A percentile compares a stretch with the other conserved stretches of the same genome.
phyloP scores from a whole-genome alignment of 768 basidiomycete species.

The Steccherinum ochraceum region DNA sequence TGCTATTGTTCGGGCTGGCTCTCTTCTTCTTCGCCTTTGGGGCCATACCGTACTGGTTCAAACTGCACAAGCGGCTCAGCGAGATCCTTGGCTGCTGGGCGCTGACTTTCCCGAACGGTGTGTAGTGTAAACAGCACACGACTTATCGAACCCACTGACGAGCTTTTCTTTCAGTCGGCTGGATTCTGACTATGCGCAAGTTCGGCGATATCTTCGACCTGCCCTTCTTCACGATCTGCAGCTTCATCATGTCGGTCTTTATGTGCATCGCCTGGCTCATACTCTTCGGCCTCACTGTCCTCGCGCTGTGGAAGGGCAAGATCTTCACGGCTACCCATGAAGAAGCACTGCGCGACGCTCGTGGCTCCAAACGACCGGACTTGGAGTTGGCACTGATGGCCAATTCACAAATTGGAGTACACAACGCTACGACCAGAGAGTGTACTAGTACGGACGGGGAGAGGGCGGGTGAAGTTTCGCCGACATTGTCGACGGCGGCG shows the following conservation, averaged over 20 bases:
- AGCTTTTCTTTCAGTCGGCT: constrained; percentile 25
- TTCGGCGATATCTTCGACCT: constrained; percentile 37
- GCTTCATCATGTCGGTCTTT: constrained; percentile 32
- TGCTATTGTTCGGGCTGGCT: constrained; percentile 40
- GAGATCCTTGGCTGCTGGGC: constrained; percentile 48
- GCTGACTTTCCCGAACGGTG: constrained; percentile 39
- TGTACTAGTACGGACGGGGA: too few relatives aligned
- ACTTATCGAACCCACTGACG: not conserved
- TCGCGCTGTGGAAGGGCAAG: constrained; percentile 36
- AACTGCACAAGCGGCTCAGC: constrained; percentile 37
- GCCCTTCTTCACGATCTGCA: constrained; percentile 32
- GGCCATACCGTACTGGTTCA: constrained; percentile 41
- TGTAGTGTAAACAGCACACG: too few relatives aligned
- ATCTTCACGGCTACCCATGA: constrained; percentile 37
- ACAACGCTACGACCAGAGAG: too few relatives aligned
- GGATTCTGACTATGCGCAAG: constrained; percentile 36
- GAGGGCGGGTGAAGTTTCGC: too few relatives aligned
- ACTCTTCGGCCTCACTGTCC: constrained; percentile 33
- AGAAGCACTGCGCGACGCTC: constrained; percentile 35
- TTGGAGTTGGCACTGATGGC: not conserved
- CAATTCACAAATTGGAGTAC: not conserved
- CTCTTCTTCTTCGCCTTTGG: constrained; percentile 42
- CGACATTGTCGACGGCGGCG: too few relatives aligned
- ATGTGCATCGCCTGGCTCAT: constrained; percentile 36
- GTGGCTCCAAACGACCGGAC: constrained; percentile 1